Evolutionary conservation across 2,329 filamentous ascomycete species (phyloP), one percentile per base, ranked within the genome.

Genomic region (Dactylellina sp.): DNA sequence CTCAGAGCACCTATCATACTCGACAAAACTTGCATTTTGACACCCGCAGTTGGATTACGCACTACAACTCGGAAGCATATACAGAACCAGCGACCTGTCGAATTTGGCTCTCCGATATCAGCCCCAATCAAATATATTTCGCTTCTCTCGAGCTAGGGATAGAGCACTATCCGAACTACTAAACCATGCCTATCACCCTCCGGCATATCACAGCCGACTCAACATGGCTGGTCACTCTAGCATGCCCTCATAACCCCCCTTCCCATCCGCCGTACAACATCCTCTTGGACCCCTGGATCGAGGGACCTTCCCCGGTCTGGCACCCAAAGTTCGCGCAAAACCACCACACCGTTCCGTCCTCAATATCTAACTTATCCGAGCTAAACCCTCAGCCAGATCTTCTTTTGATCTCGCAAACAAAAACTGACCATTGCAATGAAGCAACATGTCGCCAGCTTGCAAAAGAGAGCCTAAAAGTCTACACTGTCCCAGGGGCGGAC

Each of bases 231-330:
- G 75, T 77, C 16, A 75, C 75, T 11, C 25, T 76, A 32, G 46
- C 55, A 44, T 75, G 63, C 22, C 66, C 81, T 79, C 53, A 79
- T 78, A 65, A 78, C 80, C 46, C 71, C 32, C 46, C 75, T 14
- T 81, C 82, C 28, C 83, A 83, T 11, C 83, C 83, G 56, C 84
- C 85, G 2, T 92, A 89, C 80, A 88, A 86, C 14, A 85, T 93
- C 60, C 84, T 93, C 42, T 81, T 92, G 56, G 90, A 93, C 79
- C 90, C 91, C 2, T 92, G 89, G 88, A 83, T 91, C 32, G 83
- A 83, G 9, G 88, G 88, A 0, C 82, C 85, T 2, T 87, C 87
- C 9, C 86, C 85, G 60, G 85, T 89, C 75, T 83, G 87, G 77
- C 87, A 87, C 77, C 83, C 86, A 25, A 85, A 84, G 78, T 88